A percentile compares a stretch with the other conserved stretches of the same genome.
Conservation (phyloP, 345 rosid genomes). For the Stellera chamaejasme region DNA sequence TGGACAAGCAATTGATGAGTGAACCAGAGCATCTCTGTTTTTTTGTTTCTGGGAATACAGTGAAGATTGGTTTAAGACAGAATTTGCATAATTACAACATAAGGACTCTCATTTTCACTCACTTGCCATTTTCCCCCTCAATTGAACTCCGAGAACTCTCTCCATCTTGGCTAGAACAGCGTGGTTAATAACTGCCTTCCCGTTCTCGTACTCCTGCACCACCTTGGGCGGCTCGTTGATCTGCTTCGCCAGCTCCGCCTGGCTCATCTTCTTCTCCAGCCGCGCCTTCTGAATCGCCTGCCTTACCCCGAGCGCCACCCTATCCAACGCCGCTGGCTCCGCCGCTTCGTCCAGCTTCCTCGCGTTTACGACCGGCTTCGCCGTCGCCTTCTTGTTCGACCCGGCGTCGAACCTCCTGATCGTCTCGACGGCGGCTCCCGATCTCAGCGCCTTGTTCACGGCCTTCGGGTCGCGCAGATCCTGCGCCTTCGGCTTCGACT, state of each 20-base stretch:
- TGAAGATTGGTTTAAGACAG: neutral
- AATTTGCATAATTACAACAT: neutral
- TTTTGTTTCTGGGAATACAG: neutral
- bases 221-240: conserved; percentile 73
- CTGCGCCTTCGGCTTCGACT: conserved; percentile 41
- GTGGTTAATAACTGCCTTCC: conserved; percentile 77
- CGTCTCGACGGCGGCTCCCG: conserved; percentile 53
- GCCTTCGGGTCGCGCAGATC: conserved; percentile 64
- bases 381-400: conserved; percentile 45
- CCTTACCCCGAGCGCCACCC: conserved; percentile 56
- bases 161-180: conserved; percentile 75
- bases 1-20: no score
- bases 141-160: conserved; percentile 66
- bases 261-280: conserved; percentile 76
- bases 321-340: conserved; percentile 54
- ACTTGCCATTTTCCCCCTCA: conserved; percentile 53
- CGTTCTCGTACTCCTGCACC: conserved; percentile 83
- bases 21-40: no score
- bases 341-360: conserved; percentile 59
- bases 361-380: conserved; percentile 33
- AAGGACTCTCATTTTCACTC: neutral
- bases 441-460: conserved; percentile 60
- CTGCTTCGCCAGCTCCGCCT: conserved; percentile 62
- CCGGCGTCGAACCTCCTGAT: conserved; percentile 62
- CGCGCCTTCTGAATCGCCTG: conserved; percentile 59